These are phyloP conservation scores for Microbotryum scabiosae DNA, from an alignment of 1,284 basidiomycete genomes.

Conservation along the genomic window DNA sequence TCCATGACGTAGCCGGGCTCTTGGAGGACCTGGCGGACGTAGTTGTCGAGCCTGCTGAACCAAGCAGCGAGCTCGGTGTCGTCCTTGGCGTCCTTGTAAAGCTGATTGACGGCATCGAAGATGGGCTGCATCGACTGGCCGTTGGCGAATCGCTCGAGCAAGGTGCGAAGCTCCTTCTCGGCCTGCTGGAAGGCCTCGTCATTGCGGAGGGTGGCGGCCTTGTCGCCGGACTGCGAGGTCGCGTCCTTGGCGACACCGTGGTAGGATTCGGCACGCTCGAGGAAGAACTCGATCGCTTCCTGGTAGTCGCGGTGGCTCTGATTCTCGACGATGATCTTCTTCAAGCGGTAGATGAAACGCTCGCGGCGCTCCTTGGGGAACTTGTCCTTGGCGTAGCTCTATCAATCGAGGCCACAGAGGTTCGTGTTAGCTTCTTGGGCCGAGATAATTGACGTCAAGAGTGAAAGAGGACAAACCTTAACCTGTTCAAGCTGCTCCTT, in stretches of 20 bases:
- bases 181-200: constrained; percentile 55
- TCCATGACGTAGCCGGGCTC: constrained; percentile 84
- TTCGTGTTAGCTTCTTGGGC: not conserved
- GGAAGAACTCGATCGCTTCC: constrained; percentile 42
- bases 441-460: no score
- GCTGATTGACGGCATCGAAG: constrained; percentile 59
- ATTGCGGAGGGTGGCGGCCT: constrained; percentile 44
- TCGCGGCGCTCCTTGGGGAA: constrained; percentile 81
- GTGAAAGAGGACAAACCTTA: constrained; percentile 10
- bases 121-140: constrained; percentile 56
- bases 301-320: constrained; percentile 89
- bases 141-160: constrained; percentile 89
- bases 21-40: constrained; percentile 54
- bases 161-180: constrained; percentile 58
- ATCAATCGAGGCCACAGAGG: not conserved
- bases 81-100: constrained; percentile 65
- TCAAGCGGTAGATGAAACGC: constrained; percentile 67
- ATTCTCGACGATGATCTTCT: constrained; percentile 85
- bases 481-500: constrained; percentile 50
- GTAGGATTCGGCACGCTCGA: constrained; percentile 53
- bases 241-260: constrained; percentile 54
- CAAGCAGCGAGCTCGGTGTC: constrained; percentile 68
- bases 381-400: constrained; percentile 63
- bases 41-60: constrained; percentile 58
- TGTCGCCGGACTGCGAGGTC: constrained; percentile 37